Base-by-base conservation (phyloP, 345 rosid species). In the Toxicodendron radicans region DNA sequence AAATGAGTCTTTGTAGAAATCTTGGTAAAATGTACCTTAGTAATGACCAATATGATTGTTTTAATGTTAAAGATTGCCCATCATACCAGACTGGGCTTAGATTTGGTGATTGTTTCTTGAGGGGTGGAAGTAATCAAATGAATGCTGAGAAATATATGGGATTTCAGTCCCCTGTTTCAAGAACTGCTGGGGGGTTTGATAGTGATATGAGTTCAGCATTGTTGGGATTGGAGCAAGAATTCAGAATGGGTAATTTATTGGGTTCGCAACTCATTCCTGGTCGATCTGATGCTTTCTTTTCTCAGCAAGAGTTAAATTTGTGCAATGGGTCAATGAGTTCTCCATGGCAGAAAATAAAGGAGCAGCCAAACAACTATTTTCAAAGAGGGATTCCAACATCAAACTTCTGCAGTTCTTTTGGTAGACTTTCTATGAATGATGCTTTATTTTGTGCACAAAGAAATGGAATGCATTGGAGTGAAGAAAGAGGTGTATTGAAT, bases 1-100 rank as follows among this genome's bases (percentile, higher is more conserved):
- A 78, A 66, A 18, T 73, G 73, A 68, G 59, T 73, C 60, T 78
- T 69, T 41, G 70, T 35, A 61, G 70, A 68, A 78, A 78, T 45
- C 73, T 54, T 48, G 68, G 71, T 60, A 67, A 59, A 67, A 67
- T 67, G 59, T 73, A 73, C 63, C 45, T 53, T 73, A 51, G 64
- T 69, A 67, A 54, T 52, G 70, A 66, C 35, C 73, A 43, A 38
- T 5, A 38, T 38, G 10, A 38, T 38, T 38, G 8, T 38, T 38
- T 38, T 1, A 27, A 27, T 1, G 30, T 27, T 41, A 70, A 68
- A 43, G 73, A 51, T 33, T 59, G 24, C 30, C 67, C 76, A 23
- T n/a, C 60, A 7, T 33, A 65, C 23, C 67, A 66, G 32, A 35
- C 38, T 58, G 72, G 75, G 43, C 33, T 21, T 77, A 58, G 27